phyloP scores from a whole-genome alignment of 2,329 filamentous ascomycete genomes.

The Fusarium sp. region DNA sequence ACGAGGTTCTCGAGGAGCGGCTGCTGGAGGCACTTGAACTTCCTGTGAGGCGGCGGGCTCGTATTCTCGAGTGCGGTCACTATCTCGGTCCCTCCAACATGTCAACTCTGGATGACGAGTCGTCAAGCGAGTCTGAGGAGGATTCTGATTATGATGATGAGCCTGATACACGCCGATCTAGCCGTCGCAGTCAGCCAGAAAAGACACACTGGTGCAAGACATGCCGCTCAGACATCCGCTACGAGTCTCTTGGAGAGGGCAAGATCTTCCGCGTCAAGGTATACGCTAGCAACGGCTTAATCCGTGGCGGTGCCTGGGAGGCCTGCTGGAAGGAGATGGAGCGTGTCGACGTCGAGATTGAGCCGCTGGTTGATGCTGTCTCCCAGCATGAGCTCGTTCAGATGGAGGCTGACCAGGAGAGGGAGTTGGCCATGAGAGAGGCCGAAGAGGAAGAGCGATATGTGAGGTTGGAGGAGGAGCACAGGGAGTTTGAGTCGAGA shows the following conservation, averaged over 20 bases:
- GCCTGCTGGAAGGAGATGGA: conserved; percentile 99
- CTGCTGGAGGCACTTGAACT: conserved; percentile 81
- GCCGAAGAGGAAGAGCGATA: conserved; percentile 50
- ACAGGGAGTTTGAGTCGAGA: conserved; percentile 44
- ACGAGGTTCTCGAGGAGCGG: conserved; percentile 82
- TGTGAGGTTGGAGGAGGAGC: conserved; percentile 40
- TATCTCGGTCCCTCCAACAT: conserved; percentile 74
- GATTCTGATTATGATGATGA: conserved; percentile 52
- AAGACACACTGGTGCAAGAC: conserved; percentile 67
- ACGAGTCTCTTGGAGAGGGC: conserved; percentile 63
- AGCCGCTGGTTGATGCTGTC: conserved; percentile 74
- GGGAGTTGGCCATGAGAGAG: conserved; percentile 51
- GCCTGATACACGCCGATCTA: conserved; percentile 41
- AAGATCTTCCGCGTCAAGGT: conserved; percentile 84
- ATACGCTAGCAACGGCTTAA: conserved; percentile 93
- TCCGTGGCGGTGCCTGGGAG: conserved; percentile 91
- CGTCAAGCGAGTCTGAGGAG: conserved; percentile 61
- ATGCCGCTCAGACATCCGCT: conserved; percentile 66
- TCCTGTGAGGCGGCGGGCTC: conserved; percentile 70
- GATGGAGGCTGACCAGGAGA: conserved; percentile 61
- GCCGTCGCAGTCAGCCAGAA: conserved; percentile 44
- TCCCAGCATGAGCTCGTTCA: conserved; percentile 70
- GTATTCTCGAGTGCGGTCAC: conserved; percentile 81
- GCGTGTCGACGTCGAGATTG: conserved; percentile 93
- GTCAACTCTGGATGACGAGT: conserved; percentile 55